Evolutionary conservation across 2,329 filamentous ascomycete species (phyloP).

Genomic region (Colletotrichum tanaceti): DNA sequence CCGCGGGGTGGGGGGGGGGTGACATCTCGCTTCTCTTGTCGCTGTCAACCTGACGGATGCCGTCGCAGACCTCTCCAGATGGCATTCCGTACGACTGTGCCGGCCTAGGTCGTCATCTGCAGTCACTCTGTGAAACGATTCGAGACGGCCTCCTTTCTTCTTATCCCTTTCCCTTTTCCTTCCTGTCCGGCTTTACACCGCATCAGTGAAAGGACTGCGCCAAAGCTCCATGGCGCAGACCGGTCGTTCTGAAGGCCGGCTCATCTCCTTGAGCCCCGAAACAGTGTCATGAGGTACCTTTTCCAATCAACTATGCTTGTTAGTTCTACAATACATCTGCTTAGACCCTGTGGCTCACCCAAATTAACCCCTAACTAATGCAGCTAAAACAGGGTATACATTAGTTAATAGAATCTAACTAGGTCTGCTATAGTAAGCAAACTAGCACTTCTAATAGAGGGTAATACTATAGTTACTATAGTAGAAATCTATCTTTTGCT

Average conservation of each 20-base stretch:
- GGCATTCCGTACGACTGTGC: not conserved
- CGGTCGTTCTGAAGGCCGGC: conserved; percentile 14
- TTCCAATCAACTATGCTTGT: too few species aligned
- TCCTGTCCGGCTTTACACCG: not conserved
- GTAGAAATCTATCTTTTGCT: too few species aligned
- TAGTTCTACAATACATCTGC: too few species aligned
- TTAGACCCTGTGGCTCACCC: too few species aligned
- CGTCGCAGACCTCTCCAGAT: not conserved
- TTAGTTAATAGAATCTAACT: too few species aligned
- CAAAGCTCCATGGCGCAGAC: conserved; percentile 20
- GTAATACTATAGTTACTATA: too few species aligned
- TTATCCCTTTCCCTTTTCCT: not conserved
- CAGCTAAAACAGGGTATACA: too few species aligned
- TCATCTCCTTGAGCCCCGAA: too few species aligned
- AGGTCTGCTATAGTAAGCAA: too few species aligned
- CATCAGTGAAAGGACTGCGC: conserved; percentile 15
- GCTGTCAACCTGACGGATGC: not conserved
- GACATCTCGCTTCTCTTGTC: not conserved
- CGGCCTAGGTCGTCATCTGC: not conserved
- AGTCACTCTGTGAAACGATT: conserved; percentile 13
- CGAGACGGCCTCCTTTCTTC: not conserved
- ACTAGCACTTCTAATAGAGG: too few species aligned
- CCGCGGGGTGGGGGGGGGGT: conserved; percentile 12
- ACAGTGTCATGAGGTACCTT: too few species aligned
- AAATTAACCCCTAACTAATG: too few species aligned